phyloP scores from a whole-genome alignment of 768 basidiomycete genomes.

The Podaxis pistillaris region DNA sequence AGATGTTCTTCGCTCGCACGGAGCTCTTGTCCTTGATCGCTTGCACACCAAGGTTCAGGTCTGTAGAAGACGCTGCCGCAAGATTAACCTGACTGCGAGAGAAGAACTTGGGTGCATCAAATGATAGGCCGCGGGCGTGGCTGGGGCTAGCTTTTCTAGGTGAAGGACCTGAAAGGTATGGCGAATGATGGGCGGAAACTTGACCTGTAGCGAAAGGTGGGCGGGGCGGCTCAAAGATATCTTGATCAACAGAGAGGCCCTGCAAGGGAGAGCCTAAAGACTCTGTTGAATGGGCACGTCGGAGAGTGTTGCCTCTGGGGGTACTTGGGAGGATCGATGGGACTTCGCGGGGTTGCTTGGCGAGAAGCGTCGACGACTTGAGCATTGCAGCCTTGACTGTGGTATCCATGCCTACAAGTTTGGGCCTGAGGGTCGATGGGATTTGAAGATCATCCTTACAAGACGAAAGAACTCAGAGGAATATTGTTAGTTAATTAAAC shows the following conservation, averaged over 20 bases:
- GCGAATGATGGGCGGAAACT: conserved; percentile 40
- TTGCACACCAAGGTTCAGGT: conserved; percentile 36
- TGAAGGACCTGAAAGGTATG: conserved; percentile 33
- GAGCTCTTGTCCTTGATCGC: conserved; percentile 50
- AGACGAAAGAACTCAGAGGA: conserved; percentile 10
- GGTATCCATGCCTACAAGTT: conserved; percentile 77
- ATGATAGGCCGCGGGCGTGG: conserved; percentile 61
- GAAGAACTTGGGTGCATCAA: conserved; percentile 51
- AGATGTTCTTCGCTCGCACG: conserved; percentile 44
- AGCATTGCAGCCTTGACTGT: conserved; percentile 92
- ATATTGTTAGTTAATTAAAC: background rate
- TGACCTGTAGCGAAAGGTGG: conserved; percentile 32
- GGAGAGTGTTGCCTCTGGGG: conserved; percentile 49
- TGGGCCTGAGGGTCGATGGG: conserved; percentile 71
- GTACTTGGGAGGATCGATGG: conserved; percentile 36
- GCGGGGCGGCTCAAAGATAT: conserved; percentile 37
- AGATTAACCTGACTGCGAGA: conserved; percentile 54
- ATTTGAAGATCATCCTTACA: conserved; percentile 87
- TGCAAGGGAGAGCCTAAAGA: conserved; percentile 59
- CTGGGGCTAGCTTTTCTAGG: conserved; percentile 37
- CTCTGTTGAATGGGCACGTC: conserved; percentile 73
- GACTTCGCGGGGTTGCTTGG: conserved; percentile 35
- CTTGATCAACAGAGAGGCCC: conserved; percentile 33
- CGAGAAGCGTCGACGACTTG: conserved; percentile 74
- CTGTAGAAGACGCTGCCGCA: conserved; percentile 34